phyloP scores from a whole-genome alignment of 1,139 yeast genomes.

The Meyerozyma smithsonii region DNA sequence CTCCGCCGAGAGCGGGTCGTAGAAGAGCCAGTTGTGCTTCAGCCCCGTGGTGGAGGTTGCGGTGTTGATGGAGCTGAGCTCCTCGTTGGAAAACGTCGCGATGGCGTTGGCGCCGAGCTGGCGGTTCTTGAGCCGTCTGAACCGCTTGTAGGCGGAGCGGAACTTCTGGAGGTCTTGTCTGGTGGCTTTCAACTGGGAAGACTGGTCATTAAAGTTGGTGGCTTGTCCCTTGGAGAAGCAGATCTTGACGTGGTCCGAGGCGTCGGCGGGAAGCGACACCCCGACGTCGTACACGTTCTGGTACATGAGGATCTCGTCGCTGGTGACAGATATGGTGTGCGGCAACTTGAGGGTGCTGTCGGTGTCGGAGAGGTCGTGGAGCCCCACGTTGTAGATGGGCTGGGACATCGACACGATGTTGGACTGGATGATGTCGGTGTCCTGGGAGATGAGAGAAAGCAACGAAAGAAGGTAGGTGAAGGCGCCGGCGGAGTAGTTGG shows the following conservation, averaged over 20 bases:
- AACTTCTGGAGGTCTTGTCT: slow-evolving; percentile 36
- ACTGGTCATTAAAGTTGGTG: slow-evolving; percentile 9
- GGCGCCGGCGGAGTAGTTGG: slow-evolving; percentile 20
- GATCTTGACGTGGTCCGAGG: slow-evolving; percentile 14
- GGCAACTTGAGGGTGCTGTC: slow-evolving; percentile 13
- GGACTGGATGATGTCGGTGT: slow-evolving; percentile 17
- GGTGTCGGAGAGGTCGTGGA: slow-evolving; percentile 44
- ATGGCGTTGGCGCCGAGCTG: slow-evolving; percentile 10
- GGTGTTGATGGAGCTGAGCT: slow-evolving; percentile 17
- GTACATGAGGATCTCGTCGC: slow-evolving; percentile 63
- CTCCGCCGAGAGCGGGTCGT: slow-evolving; percentile 10
- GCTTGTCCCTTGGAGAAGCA: slow-evolving; percentile 6
- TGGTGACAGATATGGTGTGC: slow-evolving; percentile 61
- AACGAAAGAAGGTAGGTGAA: slow-evolving; percentile 35
- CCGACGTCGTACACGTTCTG: slow-evolving; percentile 55
- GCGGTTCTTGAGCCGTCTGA: slow-evolving; percentile 9
- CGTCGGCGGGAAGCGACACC: slow-evolving; percentile 24
- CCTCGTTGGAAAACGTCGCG: slow-evolving; percentile 16
- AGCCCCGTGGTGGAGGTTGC: slow-evolving; percentile 12
- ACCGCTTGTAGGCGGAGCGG: slow-evolving; percentile 27
- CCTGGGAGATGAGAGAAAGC: slow-evolving; percentile 34
- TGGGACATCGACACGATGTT: slow-evolving; percentile 18
- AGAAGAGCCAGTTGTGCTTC: slow-evolving; percentile 1
- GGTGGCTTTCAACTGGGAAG: slow-evolving; percentile 24
- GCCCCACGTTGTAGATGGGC: slow-evolving; percentile 63